Evolutionary conservation across 106 monocot genomes (phyloP).

Genomic region (Dioscorea zingiberensis): DNA sequence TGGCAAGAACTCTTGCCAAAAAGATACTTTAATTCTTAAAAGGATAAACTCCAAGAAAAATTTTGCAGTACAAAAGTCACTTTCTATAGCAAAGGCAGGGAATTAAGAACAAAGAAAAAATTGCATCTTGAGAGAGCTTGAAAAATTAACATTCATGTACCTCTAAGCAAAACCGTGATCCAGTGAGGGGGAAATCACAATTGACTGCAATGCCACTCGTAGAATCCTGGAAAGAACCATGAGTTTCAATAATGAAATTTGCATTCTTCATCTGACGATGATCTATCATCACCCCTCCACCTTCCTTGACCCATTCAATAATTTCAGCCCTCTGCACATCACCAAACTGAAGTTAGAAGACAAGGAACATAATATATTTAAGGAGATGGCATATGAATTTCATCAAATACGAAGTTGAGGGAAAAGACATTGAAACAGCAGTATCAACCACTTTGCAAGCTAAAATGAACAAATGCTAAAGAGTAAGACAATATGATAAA

Average conservation of each 20-base stretch:
- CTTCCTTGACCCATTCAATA: slow-evolving; percentile 74
- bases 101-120: no score
- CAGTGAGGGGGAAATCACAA: slow-evolving; percentile 79
- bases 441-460: no score
- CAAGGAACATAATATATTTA: not conserved
- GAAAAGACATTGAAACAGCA: no score
- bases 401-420: not conserved
- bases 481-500: no score
- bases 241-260: slow-evolving; percentile 61
- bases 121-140: not conserved
- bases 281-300: slow-evolving; percentile 65
- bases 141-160: slow-evolving; percentile 25
- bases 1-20: no score
- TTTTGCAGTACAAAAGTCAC: no score
- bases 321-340: slow-evolving; percentile 65
- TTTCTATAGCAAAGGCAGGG: no score
- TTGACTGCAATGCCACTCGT: slow-evolving; percentile 16
- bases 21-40: no score
- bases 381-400: not conserved
- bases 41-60: no score
- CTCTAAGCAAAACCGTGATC: slow-evolving; percentile 82
- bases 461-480: no score
- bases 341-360: slow-evolving; percentile 1
- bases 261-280: slow-evolving; percentile 21
- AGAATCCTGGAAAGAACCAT: slow-evolving; percentile 41